phyloP scores from a whole-genome alignment of 352 stramenopile genomes.

The Phytophthora sp. region DNA sequence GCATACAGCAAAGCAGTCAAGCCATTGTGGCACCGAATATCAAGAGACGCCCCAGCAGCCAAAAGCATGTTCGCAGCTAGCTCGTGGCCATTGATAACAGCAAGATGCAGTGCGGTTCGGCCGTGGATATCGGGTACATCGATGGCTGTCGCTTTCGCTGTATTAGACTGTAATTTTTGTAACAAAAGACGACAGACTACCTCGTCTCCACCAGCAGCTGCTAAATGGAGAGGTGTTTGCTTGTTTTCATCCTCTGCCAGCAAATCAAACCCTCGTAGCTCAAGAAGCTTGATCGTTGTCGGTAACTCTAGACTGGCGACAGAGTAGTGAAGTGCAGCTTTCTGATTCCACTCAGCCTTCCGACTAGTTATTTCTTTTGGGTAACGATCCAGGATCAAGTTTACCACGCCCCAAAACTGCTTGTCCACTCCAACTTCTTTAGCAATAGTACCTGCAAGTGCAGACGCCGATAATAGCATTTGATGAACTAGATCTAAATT shows the following conservation, averaged over 20 bases:
- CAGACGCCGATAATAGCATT: constrained; percentile 41
- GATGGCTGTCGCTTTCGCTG: constrained; percentile 26
- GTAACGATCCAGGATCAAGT: constrained; percentile 42
- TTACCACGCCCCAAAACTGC: constrained; percentile 51
- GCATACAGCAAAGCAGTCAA: constrained; percentile 59
- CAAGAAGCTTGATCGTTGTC: constrained; percentile 42
- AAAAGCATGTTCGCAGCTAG: constrained; percentile 44
- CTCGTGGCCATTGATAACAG: constrained; percentile 54
- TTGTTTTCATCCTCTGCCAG: constrained; percentile 49
- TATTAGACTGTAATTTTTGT: constrained; percentile 20
- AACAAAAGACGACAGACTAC: constrained; percentile 51
- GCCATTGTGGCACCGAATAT: constrained; percentile 38
- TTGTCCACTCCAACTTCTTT: constrained; percentile 37
- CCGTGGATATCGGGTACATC: constrained; percentile 40
- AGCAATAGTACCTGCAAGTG: constrained; percentile 44
- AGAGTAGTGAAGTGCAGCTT: constrained; percentile 54
- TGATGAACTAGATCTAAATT: constrained; percentile 54
- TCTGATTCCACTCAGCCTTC: constrained; percentile 47
- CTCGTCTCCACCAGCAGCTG: constrained; percentile 46
- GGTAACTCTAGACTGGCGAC: constrained; percentile 44
- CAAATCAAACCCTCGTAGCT: constrained; percentile 48
- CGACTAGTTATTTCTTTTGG: constrained; percentile 26
- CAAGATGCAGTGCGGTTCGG: constrained; percentile 55
- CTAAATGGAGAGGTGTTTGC: constrained; percentile 57
- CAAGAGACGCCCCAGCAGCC: constrained; percentile 41